Evolutionary conservation across 768 basidiomycete genomes (phyloP).

Genomic region (Tricholoma saponaceum): DNA sequence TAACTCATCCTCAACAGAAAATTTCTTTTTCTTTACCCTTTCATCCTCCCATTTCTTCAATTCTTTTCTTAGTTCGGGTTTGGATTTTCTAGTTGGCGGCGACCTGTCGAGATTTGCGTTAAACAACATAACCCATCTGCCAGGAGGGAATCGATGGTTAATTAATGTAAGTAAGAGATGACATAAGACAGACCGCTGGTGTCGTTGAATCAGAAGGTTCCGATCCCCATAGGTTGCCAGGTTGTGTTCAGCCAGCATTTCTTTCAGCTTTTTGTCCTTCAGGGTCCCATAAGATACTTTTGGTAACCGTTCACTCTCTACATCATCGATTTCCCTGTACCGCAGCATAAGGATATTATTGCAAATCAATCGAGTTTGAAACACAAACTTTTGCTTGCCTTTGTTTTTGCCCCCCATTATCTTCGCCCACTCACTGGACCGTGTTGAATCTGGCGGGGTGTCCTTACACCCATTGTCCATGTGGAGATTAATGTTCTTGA

Average conservation of each 20-base stretch:
- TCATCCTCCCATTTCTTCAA: slow-evolving; percentile 58
- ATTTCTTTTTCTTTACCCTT: slow-evolving; percentile 36
- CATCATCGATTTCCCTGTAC: slow-evolving; percentile 13
- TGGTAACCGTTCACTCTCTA: slow-evolving; percentile 47
- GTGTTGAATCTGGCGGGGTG: slow-evolving; percentile 20
- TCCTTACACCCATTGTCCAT: slow-evolving; percentile 59
- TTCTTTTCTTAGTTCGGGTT: slow-evolving; percentile 44
- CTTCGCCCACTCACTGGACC: slow-evolving; percentile 39
- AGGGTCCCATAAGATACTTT: slow-evolving; percentile 63
- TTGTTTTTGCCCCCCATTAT: slow-evolving; percentile 36
- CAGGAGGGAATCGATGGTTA: not conserved
- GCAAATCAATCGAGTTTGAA: not conserved
- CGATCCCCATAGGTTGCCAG: slow-evolving; percentile 53
- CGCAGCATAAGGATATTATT: not conserved
- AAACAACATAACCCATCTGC: slow-evolving; percentile 65
- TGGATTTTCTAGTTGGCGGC: slow-evolving; percentile 37
- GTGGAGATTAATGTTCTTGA: slow-evolving; percentile 55
- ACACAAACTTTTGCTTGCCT: slow-evolving; percentile 35
- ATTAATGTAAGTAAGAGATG: not conserved
- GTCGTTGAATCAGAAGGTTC: slow-evolving; percentile 46
- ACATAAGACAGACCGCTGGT: slow-evolving; percentile 45
- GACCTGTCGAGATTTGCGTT: slow-evolving; percentile 70
- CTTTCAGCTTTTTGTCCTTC: slow-evolving; percentile 57
- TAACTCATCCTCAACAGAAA: slow-evolving; percentile 32
- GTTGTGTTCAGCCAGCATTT: slow-evolving; percentile 47